phyloP scores from a whole-genome alignment of 169 alveolate species.

The Cryptosporidium sp. region DNA sequence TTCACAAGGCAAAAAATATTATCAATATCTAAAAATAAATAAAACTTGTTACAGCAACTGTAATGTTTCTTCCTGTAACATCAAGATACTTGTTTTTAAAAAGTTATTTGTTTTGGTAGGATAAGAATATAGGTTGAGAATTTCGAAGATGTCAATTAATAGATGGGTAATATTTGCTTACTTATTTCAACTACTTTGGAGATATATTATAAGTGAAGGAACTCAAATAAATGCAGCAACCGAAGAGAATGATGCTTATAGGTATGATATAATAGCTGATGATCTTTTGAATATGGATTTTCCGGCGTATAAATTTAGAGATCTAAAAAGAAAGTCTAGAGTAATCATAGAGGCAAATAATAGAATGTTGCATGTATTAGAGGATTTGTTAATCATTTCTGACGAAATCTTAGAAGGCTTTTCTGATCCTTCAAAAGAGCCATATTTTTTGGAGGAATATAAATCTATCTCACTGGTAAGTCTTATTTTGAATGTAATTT shows the following conservation, averaged over 20 bases:
- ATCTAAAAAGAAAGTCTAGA: constrained; percentile 67
- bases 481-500: background rate
- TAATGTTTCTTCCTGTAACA: background rate
- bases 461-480: constrained; percentile 23
- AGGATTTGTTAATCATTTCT: constrained; percentile 7
- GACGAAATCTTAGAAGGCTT: background rate
- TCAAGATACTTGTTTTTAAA: background rate
- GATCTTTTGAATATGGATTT: background rate
- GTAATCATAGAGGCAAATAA: constrained; percentile 28
- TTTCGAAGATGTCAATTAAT: background rate
- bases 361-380: constrained; percentile 31
- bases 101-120: background rate
- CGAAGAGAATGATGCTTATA: background rate
- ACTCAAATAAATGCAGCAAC: background rate
- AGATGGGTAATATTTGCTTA: background rate
- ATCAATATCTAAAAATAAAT: constrained; percentile 3
- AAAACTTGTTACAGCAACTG: background rate
- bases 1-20: background rate
- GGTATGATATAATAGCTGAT: constrained; percentile 17
- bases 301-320: constrained; percentile 55
- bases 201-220: background rate
- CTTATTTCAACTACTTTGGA: background rate
- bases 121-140: background rate
- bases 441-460: background rate
- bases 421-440: background rate